phyloP scores from a whole-genome alignment of 1,284 basidiomycete species.

The Tetrapyrgos nigripes region DNA sequence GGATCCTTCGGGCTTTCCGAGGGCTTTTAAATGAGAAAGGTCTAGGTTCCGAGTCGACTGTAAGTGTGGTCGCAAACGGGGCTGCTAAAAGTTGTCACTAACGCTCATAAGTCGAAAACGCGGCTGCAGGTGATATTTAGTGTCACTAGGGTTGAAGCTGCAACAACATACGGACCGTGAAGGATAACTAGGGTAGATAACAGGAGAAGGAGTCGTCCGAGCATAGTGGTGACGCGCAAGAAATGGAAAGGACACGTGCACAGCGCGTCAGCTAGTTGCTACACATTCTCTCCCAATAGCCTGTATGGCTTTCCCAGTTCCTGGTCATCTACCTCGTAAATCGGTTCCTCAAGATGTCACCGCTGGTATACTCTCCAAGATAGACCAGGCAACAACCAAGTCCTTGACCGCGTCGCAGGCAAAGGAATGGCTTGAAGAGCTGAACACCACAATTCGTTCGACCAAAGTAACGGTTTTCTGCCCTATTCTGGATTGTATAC shows the following conservation, averaged over 20 bases:
- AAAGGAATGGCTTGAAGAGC: conserved; percentile 71
- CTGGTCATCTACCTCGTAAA: conserved; percentile 68
- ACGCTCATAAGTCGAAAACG: conserved; percentile 69
- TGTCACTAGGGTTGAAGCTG: conserved; percentile 2
- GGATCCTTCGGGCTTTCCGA: conserved; percentile 69
- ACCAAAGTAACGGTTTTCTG: conserved; percentile 60
- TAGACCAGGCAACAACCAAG: conserved; percentile 64
- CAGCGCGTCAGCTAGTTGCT: not conserved
- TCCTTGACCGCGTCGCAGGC: conserved; percentile 65
- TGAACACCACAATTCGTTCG: conserved; percentile 68
- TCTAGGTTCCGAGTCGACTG: conserved; percentile 48
- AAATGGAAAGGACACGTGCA: conserved; percentile 10
- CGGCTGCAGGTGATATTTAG: conserved; percentile 32
- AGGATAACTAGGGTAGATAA: conserved; percentile 53
- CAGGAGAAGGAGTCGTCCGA: conserved; percentile 49
- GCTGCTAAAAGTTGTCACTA: conserved; percentile 30
- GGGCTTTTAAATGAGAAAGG: conserved; percentile 74
- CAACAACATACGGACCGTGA: conserved; percentile 48
- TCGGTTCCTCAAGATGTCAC: conserved; percentile 65
- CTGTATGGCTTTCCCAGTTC: conserved; percentile 74
- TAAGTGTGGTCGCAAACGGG: not conserved
- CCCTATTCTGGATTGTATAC: not conserved
- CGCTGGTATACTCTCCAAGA: conserved; percentile 69
- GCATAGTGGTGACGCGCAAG: conserved; percentile 39
- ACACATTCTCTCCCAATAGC: conserved; percentile 8